phyloP scores from a whole-genome alignment of 805 yeast species.

The Yarrowia divulgata region DNA sequence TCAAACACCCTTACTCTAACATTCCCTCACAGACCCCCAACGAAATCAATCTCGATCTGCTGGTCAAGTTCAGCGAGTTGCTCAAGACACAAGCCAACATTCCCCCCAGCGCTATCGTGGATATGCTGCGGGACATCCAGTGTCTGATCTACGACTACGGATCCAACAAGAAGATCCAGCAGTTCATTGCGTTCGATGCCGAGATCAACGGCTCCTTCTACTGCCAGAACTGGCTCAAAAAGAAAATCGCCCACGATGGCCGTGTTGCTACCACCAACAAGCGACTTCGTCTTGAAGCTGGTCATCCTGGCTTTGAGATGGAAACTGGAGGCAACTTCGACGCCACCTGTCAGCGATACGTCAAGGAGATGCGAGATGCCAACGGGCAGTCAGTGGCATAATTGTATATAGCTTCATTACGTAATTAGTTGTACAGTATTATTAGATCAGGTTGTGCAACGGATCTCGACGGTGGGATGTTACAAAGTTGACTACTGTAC shows the following conservation, averaged over 20 bases:
- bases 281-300: slow-evolving; percentile 24
- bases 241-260: slow-evolving; percentile 42
- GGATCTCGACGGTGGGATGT: too few species aligned
- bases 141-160: slow-evolving; percentile 43
- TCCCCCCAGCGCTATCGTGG: slow-evolving; percentile 46
- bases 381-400: slow-evolving; percentile 21
- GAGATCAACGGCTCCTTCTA: slow-evolving; percentile 46
- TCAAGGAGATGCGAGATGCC: slow-evolving; percentile 31
- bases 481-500: too few species aligned
- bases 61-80: slow-evolving; percentile 43
- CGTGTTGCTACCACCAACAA: slow-evolving; percentile 18
- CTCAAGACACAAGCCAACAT: slow-evolving; percentile 43
- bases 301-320: slow-evolving; percentile 36
- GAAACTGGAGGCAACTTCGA: slow-evolving; percentile 25
- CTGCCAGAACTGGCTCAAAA: slow-evolving; percentile 40
- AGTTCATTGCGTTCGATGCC: slow-evolving; percentile 43
- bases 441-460: too few species aligned
- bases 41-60: slow-evolving; percentile 34
- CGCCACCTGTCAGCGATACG: slow-evolving; percentile 12
- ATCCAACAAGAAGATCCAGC: slow-evolving; percentile 30
- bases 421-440: too few species aligned
- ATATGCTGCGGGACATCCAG: slow-evolving; percentile 47
- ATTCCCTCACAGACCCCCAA: slow-evolving; percentile 19
- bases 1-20: slow-evolving; percentile 3
- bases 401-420: neutral